Conservation (phyloP, 2,329 filamentous ascomycete genomes). For the Pyrenochaeta sp. region DNA sequence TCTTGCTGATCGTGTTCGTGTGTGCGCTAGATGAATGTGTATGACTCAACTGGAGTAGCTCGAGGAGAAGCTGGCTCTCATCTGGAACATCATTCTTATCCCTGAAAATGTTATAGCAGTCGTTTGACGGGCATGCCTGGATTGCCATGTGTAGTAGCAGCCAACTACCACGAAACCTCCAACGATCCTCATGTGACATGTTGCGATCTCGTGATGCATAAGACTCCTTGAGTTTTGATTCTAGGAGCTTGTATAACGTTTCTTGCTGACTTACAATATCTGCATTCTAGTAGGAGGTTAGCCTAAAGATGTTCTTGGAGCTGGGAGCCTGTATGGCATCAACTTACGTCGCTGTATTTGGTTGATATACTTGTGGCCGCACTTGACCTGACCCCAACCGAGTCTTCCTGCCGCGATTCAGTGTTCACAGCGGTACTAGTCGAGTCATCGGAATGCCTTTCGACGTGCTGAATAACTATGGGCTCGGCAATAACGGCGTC, state of each 20-base stretch:
- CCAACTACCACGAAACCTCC: conserved; percentile 27
- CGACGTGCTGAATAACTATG: neutral
- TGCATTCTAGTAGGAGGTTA: neutral
- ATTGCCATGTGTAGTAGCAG: conserved; percentile 24
- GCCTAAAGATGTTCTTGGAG: neutral
- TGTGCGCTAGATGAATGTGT: neutral
- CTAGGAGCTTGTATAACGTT: conserved; percentile 18
- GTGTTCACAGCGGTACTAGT: neutral
- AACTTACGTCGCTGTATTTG: neutral
- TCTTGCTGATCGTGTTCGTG: conserved; percentile 5
- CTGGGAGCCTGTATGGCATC: neutral
- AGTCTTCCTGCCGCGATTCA: neutral
- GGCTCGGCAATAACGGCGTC: neutral
- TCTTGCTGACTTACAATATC: neutral
- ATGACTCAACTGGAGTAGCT: conserved; percentile 8
- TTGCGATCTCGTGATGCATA: conserved; percentile 14
- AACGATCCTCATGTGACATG: conserved; percentile 19
- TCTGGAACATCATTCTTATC: neutral
- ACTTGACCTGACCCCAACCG: neutral
- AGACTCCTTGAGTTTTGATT: conserved; percentile 11
- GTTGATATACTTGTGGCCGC: neutral
- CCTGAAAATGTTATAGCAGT: conserved; percentile 17
- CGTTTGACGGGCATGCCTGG: conserved; percentile 23
- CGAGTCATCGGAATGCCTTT: neutral
- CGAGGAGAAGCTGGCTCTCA: conserved; percentile 14